Conservation (phyloP, 2,329 filamentous ascomycete species). For the Penicillium sp. region DNA sequence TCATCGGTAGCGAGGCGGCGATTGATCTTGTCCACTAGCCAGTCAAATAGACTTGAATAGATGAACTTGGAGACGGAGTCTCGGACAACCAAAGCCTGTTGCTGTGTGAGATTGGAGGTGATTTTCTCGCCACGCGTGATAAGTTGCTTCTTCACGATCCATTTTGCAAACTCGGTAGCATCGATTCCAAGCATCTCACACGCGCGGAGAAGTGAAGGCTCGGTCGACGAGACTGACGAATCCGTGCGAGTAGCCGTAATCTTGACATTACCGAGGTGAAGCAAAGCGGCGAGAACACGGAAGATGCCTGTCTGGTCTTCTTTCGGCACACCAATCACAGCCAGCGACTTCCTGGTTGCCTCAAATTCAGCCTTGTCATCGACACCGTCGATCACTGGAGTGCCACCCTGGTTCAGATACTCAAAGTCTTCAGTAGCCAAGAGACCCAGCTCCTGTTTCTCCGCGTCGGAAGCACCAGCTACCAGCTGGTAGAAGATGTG, state of each 20-base stretch:
- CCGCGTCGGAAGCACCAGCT: constrained; percentile 80
- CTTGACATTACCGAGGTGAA: constrained; percentile 95
- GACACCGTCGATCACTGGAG: constrained; percentile 86
- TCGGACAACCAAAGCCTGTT: constrained; percentile 88
- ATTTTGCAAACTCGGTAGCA: constrained; percentile 82
- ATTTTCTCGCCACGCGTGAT: constrained; percentile 97
- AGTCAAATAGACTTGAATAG: constrained; percentile 97
- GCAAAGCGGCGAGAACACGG: constrained; percentile 79
- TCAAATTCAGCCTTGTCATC: constrained; percentile 94
- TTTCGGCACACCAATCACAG: constrained; percentile 77
- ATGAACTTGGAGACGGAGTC: constrained; percentile 99
- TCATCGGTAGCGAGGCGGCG: constrained; percentile 82
- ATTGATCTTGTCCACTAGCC: constrained; percentile 98
- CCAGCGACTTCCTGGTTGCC: constrained; percentile 80
- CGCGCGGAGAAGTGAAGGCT: constrained; percentile 78
- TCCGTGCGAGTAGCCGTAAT: constrained; percentile 88
- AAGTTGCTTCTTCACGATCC: constrained; percentile 98
- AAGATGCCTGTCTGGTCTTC: constrained; percentile 81
- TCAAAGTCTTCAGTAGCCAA: constrained; percentile 86
- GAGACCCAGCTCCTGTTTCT: constrained; percentile 76
- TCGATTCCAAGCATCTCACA: constrained; percentile 86
- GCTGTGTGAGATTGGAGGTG: constrained; percentile 87
- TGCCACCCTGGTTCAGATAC: constrained; percentile 92
- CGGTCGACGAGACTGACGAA: constrained; percentile 73
- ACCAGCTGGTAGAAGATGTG: constrained; percentile 99